Percentiles rank a stretch among this genome's conserved stretches.
Conservation (phyloP, 139 green algal genomes). For the Picochlorum sp. region DNA sequence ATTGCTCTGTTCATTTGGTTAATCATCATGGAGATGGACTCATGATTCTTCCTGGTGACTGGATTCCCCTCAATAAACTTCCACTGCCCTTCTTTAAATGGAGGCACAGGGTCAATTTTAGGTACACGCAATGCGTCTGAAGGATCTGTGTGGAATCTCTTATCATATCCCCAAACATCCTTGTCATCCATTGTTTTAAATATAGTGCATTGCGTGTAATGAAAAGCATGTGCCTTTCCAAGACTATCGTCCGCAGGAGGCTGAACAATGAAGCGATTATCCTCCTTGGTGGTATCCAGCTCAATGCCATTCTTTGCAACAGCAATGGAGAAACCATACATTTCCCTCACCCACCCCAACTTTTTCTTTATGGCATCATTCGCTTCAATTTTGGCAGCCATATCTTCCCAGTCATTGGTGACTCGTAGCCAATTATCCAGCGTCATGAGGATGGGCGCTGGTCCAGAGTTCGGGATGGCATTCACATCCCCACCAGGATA, state of each 20-base stretch:
- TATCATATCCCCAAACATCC: slow-evolving; percentile 77
- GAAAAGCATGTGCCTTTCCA: slow-evolving; percentile 59
- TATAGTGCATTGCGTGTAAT: slow-evolving; percentile 70
- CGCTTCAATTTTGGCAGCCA: slow-evolving; percentile 68
- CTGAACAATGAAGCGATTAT: slow-evolving; percentile 64
- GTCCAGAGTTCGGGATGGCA: slow-evolving; percentile 43
- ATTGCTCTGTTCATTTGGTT: slow-evolving; percentile 49
- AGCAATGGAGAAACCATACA: slow-evolving; percentile 72
- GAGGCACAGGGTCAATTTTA: slow-evolving; percentile 33
- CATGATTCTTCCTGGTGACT: slow-evolving; percentile 42
- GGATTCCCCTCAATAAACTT: slow-evolving; percentile 53
- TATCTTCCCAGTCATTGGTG: slow-evolving; percentile 62
- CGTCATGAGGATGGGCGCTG: slow-evolving; percentile 58
- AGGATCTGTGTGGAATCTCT: slow-evolving; percentile 46
- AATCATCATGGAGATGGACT: slow-evolving; percentile 46
- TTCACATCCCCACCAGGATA: slow-evolving; percentile 5
- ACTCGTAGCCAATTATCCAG: slow-evolving; percentile 46
- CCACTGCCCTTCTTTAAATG: slow-evolving; percentile 22
- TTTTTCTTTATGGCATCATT: slow-evolving; percentile 43
- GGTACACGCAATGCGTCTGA: slow-evolving; percentile 49
- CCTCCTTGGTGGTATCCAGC: slow-evolving; percentile 31
- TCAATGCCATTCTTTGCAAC: slow-evolving; percentile 28
- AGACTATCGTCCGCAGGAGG: slow-evolving; percentile 66
- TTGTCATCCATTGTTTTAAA: slow-evolving; percentile 32
- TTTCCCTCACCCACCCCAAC: slow-evolving; percentile 78